These are phyloP conservation scores for Auriscalpium orientale DNA, from an alignment of 768 basidiomycete species.

Conservation along the genomic window DNA sequence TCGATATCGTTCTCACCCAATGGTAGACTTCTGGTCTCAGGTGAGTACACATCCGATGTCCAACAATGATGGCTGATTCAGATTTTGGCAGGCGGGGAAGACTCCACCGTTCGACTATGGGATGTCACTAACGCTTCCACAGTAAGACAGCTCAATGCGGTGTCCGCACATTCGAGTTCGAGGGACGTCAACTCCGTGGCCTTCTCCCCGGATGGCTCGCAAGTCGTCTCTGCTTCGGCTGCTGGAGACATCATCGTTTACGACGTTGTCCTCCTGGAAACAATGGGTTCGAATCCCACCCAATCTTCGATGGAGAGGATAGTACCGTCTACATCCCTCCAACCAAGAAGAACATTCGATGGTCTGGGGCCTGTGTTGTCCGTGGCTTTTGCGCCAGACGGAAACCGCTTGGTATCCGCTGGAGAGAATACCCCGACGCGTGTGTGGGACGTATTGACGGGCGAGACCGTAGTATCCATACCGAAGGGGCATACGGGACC, in stretches of 20 bases:
- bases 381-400: slow-evolving; percentile 11
- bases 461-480: neutral
- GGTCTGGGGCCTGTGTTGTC: neutral
- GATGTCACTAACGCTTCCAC: neutral
- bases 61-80: neutral
- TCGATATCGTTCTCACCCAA: neutral
- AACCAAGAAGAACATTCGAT: neutral
- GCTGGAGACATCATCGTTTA: neutral
- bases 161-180: slow-evolving; percentile 16
- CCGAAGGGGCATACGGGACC: neutral
- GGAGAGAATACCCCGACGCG: slow-evolving; percentile 1
- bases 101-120: slow-evolving; percentile 8
- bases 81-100: slow-evolving; percentile 6
- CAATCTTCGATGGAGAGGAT: no score
- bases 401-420: slow-evolving; percentile 5
- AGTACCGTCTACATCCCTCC: neutral
- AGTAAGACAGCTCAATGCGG: neutral
- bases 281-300: no score
- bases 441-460: neutral
- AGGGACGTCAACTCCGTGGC: neutral
- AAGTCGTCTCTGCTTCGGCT: slow-evolving; percentile 4
- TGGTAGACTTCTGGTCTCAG: neutral
- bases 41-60: neutral
- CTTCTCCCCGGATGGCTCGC: neutral
- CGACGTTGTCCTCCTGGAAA: neutral